Base-by-base conservation (phyloP, 2,329 filamentous ascomycete species). In the Xylariaceae sp. region DNA sequence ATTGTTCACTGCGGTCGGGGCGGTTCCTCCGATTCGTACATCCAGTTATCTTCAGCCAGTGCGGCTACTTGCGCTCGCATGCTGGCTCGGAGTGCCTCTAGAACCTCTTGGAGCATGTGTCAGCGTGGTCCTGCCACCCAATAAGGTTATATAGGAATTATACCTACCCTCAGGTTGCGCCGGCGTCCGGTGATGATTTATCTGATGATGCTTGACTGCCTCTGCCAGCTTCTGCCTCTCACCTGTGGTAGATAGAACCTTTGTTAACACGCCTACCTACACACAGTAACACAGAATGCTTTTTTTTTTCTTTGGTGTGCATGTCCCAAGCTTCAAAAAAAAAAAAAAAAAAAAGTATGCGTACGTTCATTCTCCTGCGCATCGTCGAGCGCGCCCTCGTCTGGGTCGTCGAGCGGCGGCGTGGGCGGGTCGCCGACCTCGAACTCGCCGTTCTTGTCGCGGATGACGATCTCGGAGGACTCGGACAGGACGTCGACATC, bases 41-140 rank as follows among this genome's bases (percentile, higher is more conserved):
- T 96, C 92, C 92, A 96, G 66, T 88, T 89, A 68, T 96, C 92
- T 48, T 95, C 89, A 20, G 89, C 83, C 48, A 96, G 75, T 14
- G 87, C 85, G 16, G 84, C 82, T 2, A 92, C 88, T 70, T 91
- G 91, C 56, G 84, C 84, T 63, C 85, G 80, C 52, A 96, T 76
- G 70, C 88, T 92, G 32, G 85, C 82, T 61, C 85, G 83, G 46
- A 92, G 82, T 20, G 85, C 81, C 61, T 89, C 85, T 21, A 91
- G 77, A 2, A 93, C 79, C 72, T 92, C 89, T 65, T 37, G 32
- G 26, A 12, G 5, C 44, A 59, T 20, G 44, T 44, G 48, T 63
- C 26, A 67, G 57, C 41, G 18, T 37, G 29, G 7, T 14, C 12
- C 32, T 10, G 14, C 14, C 23, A 26, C 9, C 23, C 23, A 26